Percentiles rank a stretch among this genome's conserved stretches.
phyloP scores from a whole-genome alignment of 805 yeast genomes.

The Grigorovia transvaalensis region DNA sequence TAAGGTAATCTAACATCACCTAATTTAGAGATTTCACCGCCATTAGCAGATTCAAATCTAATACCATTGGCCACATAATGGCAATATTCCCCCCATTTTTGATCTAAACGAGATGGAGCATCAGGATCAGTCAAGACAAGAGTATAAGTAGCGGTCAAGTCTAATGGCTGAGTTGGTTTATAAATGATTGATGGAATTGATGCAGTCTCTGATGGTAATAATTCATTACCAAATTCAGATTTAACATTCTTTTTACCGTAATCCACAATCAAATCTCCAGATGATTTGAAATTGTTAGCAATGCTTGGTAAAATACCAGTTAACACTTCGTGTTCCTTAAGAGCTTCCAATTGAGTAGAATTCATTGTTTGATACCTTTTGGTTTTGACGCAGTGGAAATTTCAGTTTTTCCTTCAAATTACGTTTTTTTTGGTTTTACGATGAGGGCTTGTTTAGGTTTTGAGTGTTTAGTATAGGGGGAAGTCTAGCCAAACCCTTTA shows the following conservation, averaged over 20 bases:
- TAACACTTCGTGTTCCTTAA: conserved; percentile 20
- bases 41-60: conserved; percentile 25
- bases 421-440: too few relatives aligned
- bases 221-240: conserved; percentile 71
- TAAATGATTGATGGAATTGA: conserved; percentile 65
- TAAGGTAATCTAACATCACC: conserved; percentile 43
- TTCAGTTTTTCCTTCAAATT: not conserved
- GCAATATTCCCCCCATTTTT: conserved; percentile 71
- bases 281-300: conserved; percentile 11
- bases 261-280: conserved; percentile 22
- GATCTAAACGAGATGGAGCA: conserved; percentile 70
- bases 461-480: too few relatives aligned
- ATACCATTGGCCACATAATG: conserved; percentile 56
- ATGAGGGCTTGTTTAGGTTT: too few relatives aligned
- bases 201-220: conserved; percentile 48
- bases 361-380: not conserved
- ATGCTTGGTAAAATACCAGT: conserved; percentile 16
- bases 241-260: conserved; percentile 14
- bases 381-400: not conserved
- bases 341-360: conserved; percentile 11
- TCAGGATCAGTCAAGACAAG: conserved; percentile 83
- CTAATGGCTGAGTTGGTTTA: conserved; percentile 34
- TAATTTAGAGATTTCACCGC: conserved; percentile 8
- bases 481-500: too few relatives aligned
- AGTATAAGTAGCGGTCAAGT: conserved; percentile 35